Conservation (phyloP, 345 rosid genomes). For the Sisymbrium altissimum region DNA sequence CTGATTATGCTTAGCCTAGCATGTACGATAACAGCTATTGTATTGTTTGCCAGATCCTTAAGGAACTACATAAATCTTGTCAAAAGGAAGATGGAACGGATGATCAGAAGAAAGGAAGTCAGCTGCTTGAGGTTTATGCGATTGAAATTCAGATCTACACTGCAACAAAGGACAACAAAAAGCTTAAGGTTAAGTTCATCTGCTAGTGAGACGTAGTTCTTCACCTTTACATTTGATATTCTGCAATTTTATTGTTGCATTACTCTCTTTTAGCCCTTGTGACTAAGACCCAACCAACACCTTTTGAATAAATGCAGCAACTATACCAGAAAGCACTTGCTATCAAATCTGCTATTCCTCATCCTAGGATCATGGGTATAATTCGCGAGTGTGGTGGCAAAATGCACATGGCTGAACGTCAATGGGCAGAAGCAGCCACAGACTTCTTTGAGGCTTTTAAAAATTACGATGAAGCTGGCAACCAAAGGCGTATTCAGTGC, state of each 20-base stretch:
- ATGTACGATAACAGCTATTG: not conserved
- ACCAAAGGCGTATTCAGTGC: constrained; percentile 97
- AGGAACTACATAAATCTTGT: constrained; percentile 96
- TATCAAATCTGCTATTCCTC: constrained; percentile 98
- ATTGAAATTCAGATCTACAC: constrained; percentile 98
- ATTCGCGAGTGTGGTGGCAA: constrained; percentile 99
- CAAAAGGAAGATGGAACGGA: constrained; percentile 97
- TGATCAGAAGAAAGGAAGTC: constrained; percentile 99
- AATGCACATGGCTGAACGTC: constrained; percentile 99
- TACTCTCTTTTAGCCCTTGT: not conserved
- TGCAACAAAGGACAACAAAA: constrained; percentile 96
- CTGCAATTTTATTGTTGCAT: not conserved
- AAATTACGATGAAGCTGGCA: constrained; percentile 99
- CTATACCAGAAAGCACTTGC: constrained; percentile 96
- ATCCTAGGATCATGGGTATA: constrained; percentile 99
- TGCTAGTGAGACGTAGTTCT: not conserved
- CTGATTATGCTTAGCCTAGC: not conserved
- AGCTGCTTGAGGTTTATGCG: constrained; percentile 96
- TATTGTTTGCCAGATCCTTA: constrained; percentile 57
- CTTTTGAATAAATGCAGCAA: constrained; percentile 60
- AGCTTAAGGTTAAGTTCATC: constrained; percentile 67
- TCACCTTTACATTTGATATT: not conserved
- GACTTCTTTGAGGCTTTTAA: constrained; percentile 99
- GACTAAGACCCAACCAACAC: constrained; percentile 10
- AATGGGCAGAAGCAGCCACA: constrained; percentile 98